Base-by-base conservation (phyloP, 495 filamentous ascomycete species). In the Podospora appendiculata region DNA sequence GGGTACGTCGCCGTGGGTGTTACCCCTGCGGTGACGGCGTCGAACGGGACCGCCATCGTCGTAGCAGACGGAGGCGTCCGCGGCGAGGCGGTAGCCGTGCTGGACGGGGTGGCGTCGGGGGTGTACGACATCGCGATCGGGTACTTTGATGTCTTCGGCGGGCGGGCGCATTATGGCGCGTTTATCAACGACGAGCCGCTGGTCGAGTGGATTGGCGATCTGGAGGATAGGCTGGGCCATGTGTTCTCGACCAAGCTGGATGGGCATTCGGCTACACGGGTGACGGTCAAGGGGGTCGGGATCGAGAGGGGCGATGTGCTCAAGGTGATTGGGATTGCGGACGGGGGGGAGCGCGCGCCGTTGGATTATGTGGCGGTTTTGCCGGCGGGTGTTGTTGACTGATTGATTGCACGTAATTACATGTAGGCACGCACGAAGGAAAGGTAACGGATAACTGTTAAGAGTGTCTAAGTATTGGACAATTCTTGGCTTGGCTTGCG, bases 281-380 rank as follows among this genome's bases (percentile, higher is more conserved):
- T 84, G 18, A 85, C 76, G 2, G 84, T 87, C 50, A 60, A 58
- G 8, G 62, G 62, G 0, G 66, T 88, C 0, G 54, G 69, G 42
- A 64, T 86, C 12, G 59, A 59, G 18, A 73, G 74, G 59, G 81
- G 82, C 1, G 78, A 82, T 64, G 60, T 67, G 47, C 53, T 87
- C 56, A 84, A 77, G 60, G 78, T 87, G 61, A 72, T 81, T 10
- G 79, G 82, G 0, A 64, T 43, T 40, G 75, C 83, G 8, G 69
- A 86, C 65, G 83, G 83, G 0, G 63, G 68, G 38, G 84, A 87
- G 69, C 69, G 68, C 18, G 84, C 84, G 41, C 79, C 82, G 41
- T 43, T 88, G 59, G 85, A 88, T 65, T 88, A 87, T 68, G 66
- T 88, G 44, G 70, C 76, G 16, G 58, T 88, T 41, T 58, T 87